Evolutionary conservation across 345 rosid species (phyloP).

Genomic region (Ricinus communis): DNA sequence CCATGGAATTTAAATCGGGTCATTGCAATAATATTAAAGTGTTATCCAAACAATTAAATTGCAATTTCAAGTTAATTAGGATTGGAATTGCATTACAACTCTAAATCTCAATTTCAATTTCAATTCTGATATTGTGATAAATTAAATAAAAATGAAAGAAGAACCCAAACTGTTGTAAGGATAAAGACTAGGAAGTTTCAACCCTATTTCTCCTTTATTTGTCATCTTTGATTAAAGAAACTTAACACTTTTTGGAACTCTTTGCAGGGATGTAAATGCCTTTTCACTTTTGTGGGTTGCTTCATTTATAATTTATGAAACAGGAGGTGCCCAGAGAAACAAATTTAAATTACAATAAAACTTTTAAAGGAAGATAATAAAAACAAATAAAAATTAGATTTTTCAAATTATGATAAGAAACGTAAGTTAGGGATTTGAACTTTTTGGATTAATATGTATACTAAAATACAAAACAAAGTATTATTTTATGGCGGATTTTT

Average conservation of each 20-base stretch:
- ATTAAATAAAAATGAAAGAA: too few species aligned
- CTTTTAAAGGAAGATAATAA: neutral
- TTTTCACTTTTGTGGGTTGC: neutral
- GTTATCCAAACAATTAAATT: too few species aligned
- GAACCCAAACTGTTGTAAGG: too few species aligned
- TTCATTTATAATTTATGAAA: too few species aligned
- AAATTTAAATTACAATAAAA: neutral
- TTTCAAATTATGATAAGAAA: constrained; percentile 21
- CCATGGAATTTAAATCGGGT: too few species aligned
- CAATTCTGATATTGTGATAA: too few species aligned
- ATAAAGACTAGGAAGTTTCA: too few species aligned
- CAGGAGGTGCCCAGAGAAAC: too few species aligned
- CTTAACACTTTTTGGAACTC: neutral
- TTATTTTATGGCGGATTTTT: constrained; percentile 23
- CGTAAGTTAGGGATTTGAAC: constrained; percentile 36
- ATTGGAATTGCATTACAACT: too few species aligned
- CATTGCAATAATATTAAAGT: too few species aligned
- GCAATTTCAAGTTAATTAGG: too few species aligned
- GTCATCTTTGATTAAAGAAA: neutral
- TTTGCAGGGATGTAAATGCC: neutral
- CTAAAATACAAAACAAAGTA: neutral
- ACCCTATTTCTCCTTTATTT: neutral
- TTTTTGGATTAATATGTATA: neutral
- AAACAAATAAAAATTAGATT: constrained; percentile 12
- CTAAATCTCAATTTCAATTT: too few species aligned